These are phyloP conservation scores for carrot (Daucus carota) DNA, from an alignment of 129 eudicot genomes.

Conservation along the genomic window DNA sequence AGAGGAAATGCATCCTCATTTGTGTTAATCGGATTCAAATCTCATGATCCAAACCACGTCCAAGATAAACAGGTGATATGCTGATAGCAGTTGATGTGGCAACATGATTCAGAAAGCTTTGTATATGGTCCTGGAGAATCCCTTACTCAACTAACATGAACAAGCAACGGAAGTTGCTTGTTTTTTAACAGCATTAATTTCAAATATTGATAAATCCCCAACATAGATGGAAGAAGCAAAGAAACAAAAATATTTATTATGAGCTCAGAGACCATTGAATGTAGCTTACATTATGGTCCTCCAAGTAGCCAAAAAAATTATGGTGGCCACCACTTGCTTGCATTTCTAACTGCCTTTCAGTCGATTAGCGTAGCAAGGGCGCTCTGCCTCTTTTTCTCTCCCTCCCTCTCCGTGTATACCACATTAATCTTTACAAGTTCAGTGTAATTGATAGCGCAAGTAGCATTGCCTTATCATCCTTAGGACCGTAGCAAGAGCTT, in stretches of 20 bases:
- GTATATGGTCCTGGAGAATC: too few relatives aligned
- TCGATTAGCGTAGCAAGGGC: conserved; percentile 36
- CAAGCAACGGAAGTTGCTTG: too few relatives aligned
- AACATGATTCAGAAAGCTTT: too few relatives aligned
- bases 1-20: too few relatives aligned
- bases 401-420: conserved; percentile 20
- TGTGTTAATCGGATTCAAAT: too few relatives aligned
- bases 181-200: too few relatives aligned
- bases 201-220: neutral
- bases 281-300: conserved; percentile 25
- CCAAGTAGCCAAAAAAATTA: conserved; percentile 24
- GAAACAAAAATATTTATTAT: conserved; percentile 13
- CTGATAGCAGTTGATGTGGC: too few relatives aligned
- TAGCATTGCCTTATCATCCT: conserved; percentile 7
- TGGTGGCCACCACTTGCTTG: conserved; percentile 39
- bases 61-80: too few relatives aligned
- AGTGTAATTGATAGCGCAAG: neutral
- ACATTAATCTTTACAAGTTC: conserved; percentile 24
- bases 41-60: too few relatives aligned
- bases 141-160: too few relatives aligned
- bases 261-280: conserved; percentile 5
- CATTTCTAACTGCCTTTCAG: conserved; percentile 25
- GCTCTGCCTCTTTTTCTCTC: conserved; percentile 28
- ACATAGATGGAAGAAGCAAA: neutral
- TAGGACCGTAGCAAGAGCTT: neutral